A percentile compares a stretch with the other conserved stretches of the same genome.
Conservation (phyloP, 225 moss, liverwort and hornwort species). For the Bryum argenteum region DNA sequence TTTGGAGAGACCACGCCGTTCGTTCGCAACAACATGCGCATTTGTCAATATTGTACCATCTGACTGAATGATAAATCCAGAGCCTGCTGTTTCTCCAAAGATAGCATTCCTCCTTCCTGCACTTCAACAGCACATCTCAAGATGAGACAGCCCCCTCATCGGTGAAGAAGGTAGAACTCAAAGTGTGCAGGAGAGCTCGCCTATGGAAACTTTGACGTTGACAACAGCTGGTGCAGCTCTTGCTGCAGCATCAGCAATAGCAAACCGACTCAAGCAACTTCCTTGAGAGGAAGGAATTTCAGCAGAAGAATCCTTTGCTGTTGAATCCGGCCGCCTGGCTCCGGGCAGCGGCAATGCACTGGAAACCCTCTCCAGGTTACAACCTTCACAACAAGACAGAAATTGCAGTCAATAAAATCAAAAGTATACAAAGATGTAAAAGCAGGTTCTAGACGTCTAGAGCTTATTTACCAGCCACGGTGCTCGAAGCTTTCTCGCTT, state of each 20-base stretch:
- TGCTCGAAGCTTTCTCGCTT: conserved; percentile 25
- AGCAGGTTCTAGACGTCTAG: neutral
- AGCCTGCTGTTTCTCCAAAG: conserved; percentile 77
- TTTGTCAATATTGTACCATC: conserved; percentile 93
- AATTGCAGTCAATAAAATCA: neutral
- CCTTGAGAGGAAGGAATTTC: conserved; percentile 45
- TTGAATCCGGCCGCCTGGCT: conserved; percentile 21
- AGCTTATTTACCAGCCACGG: conserved; percentile 19
- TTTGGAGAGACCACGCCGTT: conserved; percentile 52
- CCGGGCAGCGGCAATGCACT: conserved; percentile 34
- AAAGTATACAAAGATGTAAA: neutral
- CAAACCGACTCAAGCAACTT: conserved; percentile 60
- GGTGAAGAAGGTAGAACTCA: neutral
- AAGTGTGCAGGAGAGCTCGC: conserved; percentile 26
- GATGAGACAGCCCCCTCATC: conserved; percentile 1
- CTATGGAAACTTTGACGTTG: conserved; percentile 78
- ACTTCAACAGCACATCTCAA: conserved; percentile 10
- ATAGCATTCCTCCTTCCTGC: conserved; percentile 63
- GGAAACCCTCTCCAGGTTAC: conserved; percentile 26
- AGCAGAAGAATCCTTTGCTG: conserved; percentile 31
- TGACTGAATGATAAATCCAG: conserved; percentile 81
- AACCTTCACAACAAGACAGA: conserved; percentile 32
- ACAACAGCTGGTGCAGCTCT: conserved; percentile 94
- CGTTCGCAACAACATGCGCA: conserved; percentile 85
- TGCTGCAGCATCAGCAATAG: conserved; percentile 94